These are phyloP conservation scores for Solanum lycopersicoides DNA, from an alignment of 257 asterid genomes.

Conservation along the genomic window DNA sequence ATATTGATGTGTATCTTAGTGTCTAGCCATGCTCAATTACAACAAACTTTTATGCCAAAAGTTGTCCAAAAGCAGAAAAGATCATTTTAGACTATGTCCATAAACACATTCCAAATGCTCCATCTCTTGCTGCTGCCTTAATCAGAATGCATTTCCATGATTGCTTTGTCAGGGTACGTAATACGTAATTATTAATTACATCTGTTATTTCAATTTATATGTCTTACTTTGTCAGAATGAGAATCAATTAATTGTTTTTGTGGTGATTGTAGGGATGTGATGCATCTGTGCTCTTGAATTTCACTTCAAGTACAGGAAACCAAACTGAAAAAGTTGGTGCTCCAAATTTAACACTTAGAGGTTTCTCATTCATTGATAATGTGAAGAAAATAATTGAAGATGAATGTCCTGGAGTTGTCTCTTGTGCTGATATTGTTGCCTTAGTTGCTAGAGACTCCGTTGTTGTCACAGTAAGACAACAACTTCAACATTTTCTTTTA, in stretches of 20 bases:
- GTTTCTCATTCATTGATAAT: constrained; percentile 15
- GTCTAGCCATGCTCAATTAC: too few species aligned
- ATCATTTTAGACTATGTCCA: too few species aligned
- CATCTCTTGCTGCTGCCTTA: too few species aligned
- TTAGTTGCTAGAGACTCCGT: constrained; percentile 21
- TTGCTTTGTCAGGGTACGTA: too few species aligned
- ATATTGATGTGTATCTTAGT: too few species aligned
- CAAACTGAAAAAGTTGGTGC: constrained; percentile 9
- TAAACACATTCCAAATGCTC: too few species aligned
- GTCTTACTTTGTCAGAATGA: too few species aligned
- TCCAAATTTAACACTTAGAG: constrained; percentile 15
- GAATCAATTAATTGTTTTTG: not conserved
- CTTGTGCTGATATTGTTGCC: constrained; percentile 24
- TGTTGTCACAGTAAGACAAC: not conserved
- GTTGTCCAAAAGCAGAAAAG: too few species aligned
- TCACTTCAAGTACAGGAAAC: not conserved
- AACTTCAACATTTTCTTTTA: not conserved
- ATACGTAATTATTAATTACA: not conserved
- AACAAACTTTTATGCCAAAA: too few species aligned
- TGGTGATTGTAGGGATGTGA: constrained; percentile 12
- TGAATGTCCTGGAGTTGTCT: constrained; percentile 19
- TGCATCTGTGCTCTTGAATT: constrained; percentile 16
- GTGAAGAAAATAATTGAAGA: constrained; percentile 8
- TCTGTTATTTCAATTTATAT: too few species aligned
- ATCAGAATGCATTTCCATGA: too few species aligned